Evolutionary conservation across 768 basidiomycete genomes (phyloP), one percentile per base, ranked within the genome.

Genomic region (Dioszegia crocea): DNA sequence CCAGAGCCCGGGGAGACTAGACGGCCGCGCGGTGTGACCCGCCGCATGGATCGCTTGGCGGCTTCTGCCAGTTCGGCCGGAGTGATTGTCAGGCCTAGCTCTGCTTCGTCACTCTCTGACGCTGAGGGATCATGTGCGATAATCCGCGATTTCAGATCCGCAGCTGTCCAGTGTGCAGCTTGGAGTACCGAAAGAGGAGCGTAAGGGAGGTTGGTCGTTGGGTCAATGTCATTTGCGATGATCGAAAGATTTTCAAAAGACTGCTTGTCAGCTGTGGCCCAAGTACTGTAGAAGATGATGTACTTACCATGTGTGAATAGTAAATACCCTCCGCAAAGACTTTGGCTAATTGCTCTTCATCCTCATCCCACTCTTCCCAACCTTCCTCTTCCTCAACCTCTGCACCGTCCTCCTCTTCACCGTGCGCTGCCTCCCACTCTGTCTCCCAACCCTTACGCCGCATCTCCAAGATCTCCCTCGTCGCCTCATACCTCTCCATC

Each of bases 271-370:
- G 36, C 40, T 50, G 4, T 1, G 41, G 24, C 26, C 54, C 4
- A 21, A 21, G 24, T n/a, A 29, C 23, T 41, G 10, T 3, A 14
- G 21, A 43, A 54, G 52, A 14, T 19, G 23, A 27, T 8, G 14
- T 16, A 76, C 81, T 47, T 60, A 89, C 90, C 88, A 94, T 88
- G 70, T 92, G 89, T 4, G 82, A 79, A 73, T 93, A 94, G 75
- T 91, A 87, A 5, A 94, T 89, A 10, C 88, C 88, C 24, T 83
- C 78, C 40, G 81, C 77, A 70, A 97, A 94, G 70, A 93, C 80
- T 45, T 76, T 80, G 17, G 78, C 79, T 83, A 88, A 89, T 63
- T 86, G 82, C 40, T 63, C 74, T 72, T 94, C 91, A 70, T 76
- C 73, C 30, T 72, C 70, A 19, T 74, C 71, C 67, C 69, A 71